Evolutionary conservation across 305 asterid species (phyloP).

Genomic region (Rubia occidens): DNA sequence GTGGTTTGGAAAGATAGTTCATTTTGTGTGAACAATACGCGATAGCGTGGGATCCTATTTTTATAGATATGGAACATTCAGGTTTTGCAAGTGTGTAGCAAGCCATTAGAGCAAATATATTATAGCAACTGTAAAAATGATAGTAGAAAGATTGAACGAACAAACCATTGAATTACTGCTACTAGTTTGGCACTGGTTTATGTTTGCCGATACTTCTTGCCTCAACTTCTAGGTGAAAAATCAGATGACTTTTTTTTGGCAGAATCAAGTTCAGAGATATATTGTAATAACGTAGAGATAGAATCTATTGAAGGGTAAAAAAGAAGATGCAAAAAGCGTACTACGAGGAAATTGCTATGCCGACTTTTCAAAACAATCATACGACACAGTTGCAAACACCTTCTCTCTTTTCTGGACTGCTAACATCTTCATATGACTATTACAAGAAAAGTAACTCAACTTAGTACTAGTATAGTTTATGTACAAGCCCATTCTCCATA

Average conservation of each 20-base stretch:
- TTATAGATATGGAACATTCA: background rate
- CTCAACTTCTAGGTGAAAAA: too few species aligned
- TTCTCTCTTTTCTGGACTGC: background rate
- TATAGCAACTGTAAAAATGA: too few species aligned
- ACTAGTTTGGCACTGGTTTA: background rate
- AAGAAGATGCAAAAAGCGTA: background rate
- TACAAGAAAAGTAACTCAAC: conserved; percentile 10
- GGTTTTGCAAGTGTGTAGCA: background rate
- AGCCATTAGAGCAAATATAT: too few species aligned
- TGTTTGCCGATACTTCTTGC: background rate
- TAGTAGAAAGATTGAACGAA: too few species aligned
- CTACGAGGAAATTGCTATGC: background rate
- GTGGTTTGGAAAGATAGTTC: conserved; percentile 31
- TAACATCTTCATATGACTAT: background rate
- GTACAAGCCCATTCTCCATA: conserved; percentile 14
- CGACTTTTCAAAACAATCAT: background rate
- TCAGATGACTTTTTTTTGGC: too few species aligned
- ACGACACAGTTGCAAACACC: background rate
- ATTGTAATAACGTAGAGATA: background rate
- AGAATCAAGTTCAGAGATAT: too few species aligned
- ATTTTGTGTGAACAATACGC: background rate
- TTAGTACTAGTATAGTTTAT: conserved; percentile 4
- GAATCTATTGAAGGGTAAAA: background rate
- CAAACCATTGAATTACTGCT: background rate
- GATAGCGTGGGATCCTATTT: background rate